Conservation (phyloP, 2,329 filamentous ascomycete species). For the Aspergillus pseudonomiae region DNA sequence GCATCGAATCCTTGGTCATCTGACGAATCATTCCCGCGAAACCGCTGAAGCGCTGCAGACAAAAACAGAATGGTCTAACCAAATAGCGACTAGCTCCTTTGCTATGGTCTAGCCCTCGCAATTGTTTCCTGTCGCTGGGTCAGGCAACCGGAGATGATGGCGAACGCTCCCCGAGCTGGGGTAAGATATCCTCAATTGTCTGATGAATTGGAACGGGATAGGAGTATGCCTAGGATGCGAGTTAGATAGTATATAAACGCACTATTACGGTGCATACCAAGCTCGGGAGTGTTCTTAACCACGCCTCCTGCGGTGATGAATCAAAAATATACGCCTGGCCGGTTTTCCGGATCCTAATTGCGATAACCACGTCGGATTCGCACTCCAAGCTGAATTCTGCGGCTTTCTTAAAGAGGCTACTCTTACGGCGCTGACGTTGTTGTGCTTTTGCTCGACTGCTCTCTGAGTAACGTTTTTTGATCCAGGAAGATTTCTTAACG, state of each 20-base stretch:
- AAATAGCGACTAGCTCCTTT: too few species aligned
- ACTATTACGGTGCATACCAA: slow-evolving; percentile 5
- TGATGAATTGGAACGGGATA: neutral
- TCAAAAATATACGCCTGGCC: slow-evolving; percentile 24
- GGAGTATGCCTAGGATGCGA: neutral
- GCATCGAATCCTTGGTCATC: too few species aligned
- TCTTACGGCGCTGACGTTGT: slow-evolving; percentile 20
- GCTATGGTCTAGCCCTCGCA: too few species aligned
- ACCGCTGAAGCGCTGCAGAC: too few species aligned
- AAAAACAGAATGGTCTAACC: too few species aligned
- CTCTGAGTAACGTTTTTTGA: slow-evolving; percentile 21
- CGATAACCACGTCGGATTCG: slow-evolving; percentile 21
- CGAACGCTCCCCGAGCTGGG: neutral
- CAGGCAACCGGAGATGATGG: neutral
- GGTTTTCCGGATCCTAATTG: slow-evolving; percentile 19
- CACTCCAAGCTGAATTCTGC: slow-evolving; percentile 22
- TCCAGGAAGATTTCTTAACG: neutral
- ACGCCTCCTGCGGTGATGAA: slow-evolving; percentile 15
- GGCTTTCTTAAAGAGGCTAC: slow-evolving; percentile 22
- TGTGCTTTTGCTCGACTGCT: slow-evolving; percentile 20
- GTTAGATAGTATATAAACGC: too few species aligned
- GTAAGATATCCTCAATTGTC: neutral
- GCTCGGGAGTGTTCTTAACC: slow-evolving; percentile 9
- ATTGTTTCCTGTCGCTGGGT: too few species aligned
- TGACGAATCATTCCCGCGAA: too few species aligned